Evolutionary conservation across 2,329 filamentous ascomycete species (phyloP).

Genomic region (Phialemonium atrogriseum): DNA sequence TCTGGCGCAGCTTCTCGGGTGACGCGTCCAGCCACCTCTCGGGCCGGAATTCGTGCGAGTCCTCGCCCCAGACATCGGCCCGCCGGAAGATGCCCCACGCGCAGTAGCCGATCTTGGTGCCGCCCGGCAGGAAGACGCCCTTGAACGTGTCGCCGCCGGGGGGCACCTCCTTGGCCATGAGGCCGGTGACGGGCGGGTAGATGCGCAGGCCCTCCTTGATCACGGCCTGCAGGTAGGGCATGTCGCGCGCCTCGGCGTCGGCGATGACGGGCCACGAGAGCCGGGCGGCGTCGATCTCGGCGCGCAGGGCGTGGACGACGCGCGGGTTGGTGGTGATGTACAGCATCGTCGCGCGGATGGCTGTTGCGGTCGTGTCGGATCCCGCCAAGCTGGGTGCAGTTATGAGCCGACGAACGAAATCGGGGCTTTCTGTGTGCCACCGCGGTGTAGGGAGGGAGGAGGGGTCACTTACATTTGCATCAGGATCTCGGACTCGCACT

Average conservation of each 20-base stretch:
- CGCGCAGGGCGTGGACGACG: conserved; percentile 8
- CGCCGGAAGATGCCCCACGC: conserved; percentile 7
- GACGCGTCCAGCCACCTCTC: conserved; percentile 31
- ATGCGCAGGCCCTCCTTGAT: conserved; percentile 15
- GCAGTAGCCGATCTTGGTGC: conserved; percentile 9
- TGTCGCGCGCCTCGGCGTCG: conserved; percentile 4
- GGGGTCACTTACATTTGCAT: conserved; percentile 8
- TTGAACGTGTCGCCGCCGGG: conserved; percentile 9
- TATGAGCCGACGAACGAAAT: no score
- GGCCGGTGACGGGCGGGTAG: conserved; percentile 12
- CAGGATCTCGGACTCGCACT: conserved; percentile 29
- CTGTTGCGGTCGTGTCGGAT: conserved; percentile 41
- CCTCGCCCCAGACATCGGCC: conserved; percentile 18
- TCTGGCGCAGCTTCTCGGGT: conserved; percentile 11
- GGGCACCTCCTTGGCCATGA: conserved; percentile 10
- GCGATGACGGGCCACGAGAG: conserved; percentile 1
- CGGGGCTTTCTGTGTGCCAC: no score
- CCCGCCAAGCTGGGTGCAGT: conserved; percentile 29
- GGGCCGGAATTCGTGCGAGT: conserved; percentile 32
- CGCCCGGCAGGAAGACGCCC: conserved; percentile 9
- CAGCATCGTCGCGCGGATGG: conserved; percentile 30
- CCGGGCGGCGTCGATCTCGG: conserved; percentile 6
- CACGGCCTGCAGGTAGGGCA: conserved; percentile 10
- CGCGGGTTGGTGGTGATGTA: conserved; percentile 9
- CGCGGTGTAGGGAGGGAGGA: conserved; percentile 1